These are phyloP conservation scores for Amanita pallidorosea DNA, from an alignment of 768 basidiomycete species.

Conservation along the genomic window DNA sequence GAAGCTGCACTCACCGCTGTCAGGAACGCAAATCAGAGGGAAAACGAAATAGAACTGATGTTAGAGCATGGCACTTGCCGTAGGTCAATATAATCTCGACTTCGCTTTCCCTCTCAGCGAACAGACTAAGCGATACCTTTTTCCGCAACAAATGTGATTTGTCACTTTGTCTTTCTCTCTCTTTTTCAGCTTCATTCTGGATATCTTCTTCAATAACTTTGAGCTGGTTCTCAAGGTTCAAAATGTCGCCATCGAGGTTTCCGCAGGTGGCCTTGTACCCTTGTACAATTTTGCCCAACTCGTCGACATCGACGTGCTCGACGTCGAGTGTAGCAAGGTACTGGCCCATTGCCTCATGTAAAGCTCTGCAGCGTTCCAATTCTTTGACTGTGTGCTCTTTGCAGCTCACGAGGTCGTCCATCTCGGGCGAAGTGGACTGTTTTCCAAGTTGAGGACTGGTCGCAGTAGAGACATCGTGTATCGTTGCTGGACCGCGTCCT, in stretches of 20 bases:
- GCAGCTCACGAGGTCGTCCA: constrained; percentile 15
- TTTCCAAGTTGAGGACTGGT: constrained; percentile 9
- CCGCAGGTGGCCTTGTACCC: constrained; percentile 22
- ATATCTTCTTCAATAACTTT: constrained; percentile 14
- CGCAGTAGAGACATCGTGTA: constrained; percentile 33
- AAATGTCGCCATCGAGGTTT: constrained; percentile 20
- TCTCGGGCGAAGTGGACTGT: constrained; percentile 15
- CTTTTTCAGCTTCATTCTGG: constrained; percentile 11
- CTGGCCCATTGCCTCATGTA: constrained; percentile 17
- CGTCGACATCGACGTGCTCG: constrained; percentile 11
- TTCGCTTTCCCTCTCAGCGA: constrained; percentile 24
- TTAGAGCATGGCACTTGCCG: constrained; percentile 16
- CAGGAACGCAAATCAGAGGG: constrained; percentile 8
- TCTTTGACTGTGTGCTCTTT: constrained; percentile 18
- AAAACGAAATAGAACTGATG: not conserved
- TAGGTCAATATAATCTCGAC: constrained; percentile 29
- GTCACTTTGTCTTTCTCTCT: constrained; percentile 10
- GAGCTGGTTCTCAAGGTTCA: constrained; percentile 19
- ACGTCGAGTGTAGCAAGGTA: constrained; percentile 25
- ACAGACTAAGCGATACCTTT: constrained; percentile 23
- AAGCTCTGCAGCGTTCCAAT: constrained; percentile 15
- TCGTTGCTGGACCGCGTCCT: constrained; percentile 32
- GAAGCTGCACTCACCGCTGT: constrained; percentile 15
- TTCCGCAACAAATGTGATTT: constrained; percentile 15
- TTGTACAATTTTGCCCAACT: constrained; percentile 19